Percentiles rank a stretch among this genome's conserved stretches.
These are phyloP conservation scores for Sclerotinia sclerotiorum DNA, from an alignment of 2,329 filamentous ascomycete genomes.

Conservation along the genomic window DNA sequence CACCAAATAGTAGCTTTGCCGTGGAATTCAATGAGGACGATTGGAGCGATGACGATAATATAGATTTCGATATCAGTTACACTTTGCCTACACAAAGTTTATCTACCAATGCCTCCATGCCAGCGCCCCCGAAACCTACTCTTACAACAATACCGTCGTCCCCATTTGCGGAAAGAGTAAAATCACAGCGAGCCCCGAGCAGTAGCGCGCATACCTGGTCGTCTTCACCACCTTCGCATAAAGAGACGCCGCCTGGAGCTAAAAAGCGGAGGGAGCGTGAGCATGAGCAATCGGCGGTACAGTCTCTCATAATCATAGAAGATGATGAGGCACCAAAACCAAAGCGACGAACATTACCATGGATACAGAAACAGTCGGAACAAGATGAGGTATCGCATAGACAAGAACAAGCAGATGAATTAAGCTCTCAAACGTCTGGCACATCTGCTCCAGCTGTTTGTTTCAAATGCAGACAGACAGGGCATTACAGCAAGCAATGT, in stretches of 20 bases:
- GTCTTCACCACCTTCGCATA: slow-evolving; percentile 51
- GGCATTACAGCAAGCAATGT: slow-evolving; percentile 31
- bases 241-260: slow-evolving; percentile 38
- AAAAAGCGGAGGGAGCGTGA: slow-evolving; percentile 26
- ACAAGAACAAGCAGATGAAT: slow-evolving; percentile 28
- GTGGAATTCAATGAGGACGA: slow-evolving; percentile 75
- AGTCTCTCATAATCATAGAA: slow-evolving; percentile 17
- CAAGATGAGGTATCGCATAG: slow-evolving; percentile 33
- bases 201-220: slow-evolving; percentile 40
- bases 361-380: slow-evolving; percentile 38
- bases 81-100: slow-evolving; percentile 23
- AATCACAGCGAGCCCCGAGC: slow-evolving; percentile 25
- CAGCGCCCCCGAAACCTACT: slow-evolving; percentile 48
- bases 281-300: slow-evolving; percentile 21
- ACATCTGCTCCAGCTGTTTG: slow-evolving; percentile 28
- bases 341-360: slow-evolving; percentile 43
- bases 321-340: slow-evolving; percentile 36
- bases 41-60: slow-evolving; percentile 78
- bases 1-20: slow-evolving; percentile 42
- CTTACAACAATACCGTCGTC: slow-evolving; percentile 34
- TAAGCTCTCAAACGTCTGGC: slow-evolving; percentile 26
- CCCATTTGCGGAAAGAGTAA: slow-evolving; percentile 23
- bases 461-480: slow-evolving; percentile 29
- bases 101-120: slow-evolving; percentile 30
- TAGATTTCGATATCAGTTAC: slow-evolving; percentile 66